Evolutionary conservation across 352 stramenopile species (phyloP), one percentile per base, ranked within the genome.

Genomic region (Lagenidium giganteum): DNA sequence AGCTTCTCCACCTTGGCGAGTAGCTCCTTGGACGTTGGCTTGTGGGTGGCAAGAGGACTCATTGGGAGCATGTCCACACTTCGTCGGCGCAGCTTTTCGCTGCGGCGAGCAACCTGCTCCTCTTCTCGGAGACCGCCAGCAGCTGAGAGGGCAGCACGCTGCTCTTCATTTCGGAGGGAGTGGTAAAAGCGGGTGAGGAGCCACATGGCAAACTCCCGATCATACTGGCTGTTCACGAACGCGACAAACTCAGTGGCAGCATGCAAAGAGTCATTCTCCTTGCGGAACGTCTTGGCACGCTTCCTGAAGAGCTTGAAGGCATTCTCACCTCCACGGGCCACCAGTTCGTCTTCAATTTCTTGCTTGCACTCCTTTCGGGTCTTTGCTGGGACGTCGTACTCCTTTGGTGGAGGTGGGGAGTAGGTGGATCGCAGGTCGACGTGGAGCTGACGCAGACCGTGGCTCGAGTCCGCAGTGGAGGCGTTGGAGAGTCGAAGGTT

Each of bases 301-400:
- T 90, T 90, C 41, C 82, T 83, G 37, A 86, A 90, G 8, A 64
- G 48, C 50, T 83, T 83, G n/a, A 87, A 58, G 22, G 70, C 44
- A 24, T 71, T 62, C 6, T 73, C 57, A 26, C 71, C 77, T 16
- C 62, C 58, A 16, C 67, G 74, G 5, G 69, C 33, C 12, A 65
- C 51, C 2, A 90, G 32, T 32, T 77, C 67, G 30, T 87, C 67
- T 45, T 87, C 74, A 31, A 90, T 90, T 47, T 86, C 71, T 18
- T 86, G 52, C 38, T 80, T 78, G 30, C 47, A 69, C 26, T 63
- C 47, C 27, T 76, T 78, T 1, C 76, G 58, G 25, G 54, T 37
- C 22, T 53, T 35, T 47, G 56, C 22, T 41, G 62, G 22, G 40
- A 53, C 8, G 20, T 55, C 38, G 35, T 62, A 64, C 18, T 50